Evolutionary conservation across 129 eudicot genomes (phyloP).

Genomic region (Pulicaria dysenterica): DNA sequence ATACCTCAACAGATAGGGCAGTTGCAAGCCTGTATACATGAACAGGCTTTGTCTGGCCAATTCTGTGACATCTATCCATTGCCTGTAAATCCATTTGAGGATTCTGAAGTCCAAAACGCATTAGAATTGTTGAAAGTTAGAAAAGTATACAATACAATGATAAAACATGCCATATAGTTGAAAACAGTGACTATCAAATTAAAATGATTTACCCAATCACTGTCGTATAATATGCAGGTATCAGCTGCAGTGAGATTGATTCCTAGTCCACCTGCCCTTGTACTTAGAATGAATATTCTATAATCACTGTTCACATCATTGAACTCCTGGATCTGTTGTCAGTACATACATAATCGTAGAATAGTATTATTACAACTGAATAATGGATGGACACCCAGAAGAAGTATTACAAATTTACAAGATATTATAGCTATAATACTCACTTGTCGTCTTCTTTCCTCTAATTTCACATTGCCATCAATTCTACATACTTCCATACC

Average conservation of each 20-base stretch:
- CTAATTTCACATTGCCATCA: slow-evolving; percentile 88
- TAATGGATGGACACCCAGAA: background rate
- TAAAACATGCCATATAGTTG: background rate
- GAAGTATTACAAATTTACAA: no score
- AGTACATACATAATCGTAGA: background rate
- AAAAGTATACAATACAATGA: background rate
- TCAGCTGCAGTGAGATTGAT: slow-evolving; percentile 98
- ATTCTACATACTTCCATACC: slow-evolving; percentile 83
- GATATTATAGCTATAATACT: background rate
- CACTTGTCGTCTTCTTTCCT: slow-evolving; percentile 78
- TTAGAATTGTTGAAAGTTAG: slow-evolving; percentile 1
- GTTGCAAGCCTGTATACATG: slow-evolving; percentile 97
- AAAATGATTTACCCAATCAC: slow-evolving; percentile 79
- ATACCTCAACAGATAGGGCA: slow-evolving; percentile 91
- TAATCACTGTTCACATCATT: slow-evolving; percentile 60
- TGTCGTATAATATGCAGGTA: slow-evolving; percentile 90
- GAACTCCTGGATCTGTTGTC: slow-evolving; percentile 79
- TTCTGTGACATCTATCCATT: slow-evolving; percentile 98
- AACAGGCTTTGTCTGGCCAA: slow-evolving; percentile 99
- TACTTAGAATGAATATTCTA: slow-evolving; percentile 84
- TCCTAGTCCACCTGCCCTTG: slow-evolving; percentile 98
- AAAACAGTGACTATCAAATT: background rate
- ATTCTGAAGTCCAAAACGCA: slow-evolving; percentile 57
- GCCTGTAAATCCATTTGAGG: slow-evolving; percentile 99
- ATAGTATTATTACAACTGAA: background rate